Conservation (phyloP, 305 asterid species). For the Lippia alba region DNA sequence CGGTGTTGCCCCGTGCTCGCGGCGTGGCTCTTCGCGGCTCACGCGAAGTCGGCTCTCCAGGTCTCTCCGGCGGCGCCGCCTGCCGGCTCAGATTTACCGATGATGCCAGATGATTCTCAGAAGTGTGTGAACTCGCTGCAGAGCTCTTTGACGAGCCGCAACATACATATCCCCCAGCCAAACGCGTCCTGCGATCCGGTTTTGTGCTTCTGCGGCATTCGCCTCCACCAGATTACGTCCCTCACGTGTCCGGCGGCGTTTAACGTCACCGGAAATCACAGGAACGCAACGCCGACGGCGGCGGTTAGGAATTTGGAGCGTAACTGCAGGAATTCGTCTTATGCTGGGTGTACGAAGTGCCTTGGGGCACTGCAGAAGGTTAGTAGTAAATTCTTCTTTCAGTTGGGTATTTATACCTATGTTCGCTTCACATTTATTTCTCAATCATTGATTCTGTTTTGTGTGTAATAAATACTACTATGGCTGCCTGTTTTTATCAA, state of each 20-base stretch:
- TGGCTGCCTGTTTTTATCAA: neutral
- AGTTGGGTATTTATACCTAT: neutral
- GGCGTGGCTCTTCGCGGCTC: conserved; percentile 96
- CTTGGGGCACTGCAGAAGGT: conserved; percentile 95
- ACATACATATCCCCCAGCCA: conserved; percentile 74
- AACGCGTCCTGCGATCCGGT: conserved; percentile 90
- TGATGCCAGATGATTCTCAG: conserved; percentile 98
- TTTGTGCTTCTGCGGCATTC: conserved; percentile 91
- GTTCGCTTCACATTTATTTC: conserved; percentile 39
- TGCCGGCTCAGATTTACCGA: conserved; percentile 65
- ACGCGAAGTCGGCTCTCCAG: conserved; percentile 85
- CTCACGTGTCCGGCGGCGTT: conserved; percentile 85
- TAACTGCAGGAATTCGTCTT: conserved; percentile 75
- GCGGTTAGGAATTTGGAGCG: conserved; percentile 81
- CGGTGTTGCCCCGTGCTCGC: conserved; percentile 96
- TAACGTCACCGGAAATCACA: conserved; percentile 50
- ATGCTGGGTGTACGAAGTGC: conserved; percentile 87
- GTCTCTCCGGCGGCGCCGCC: conserved; percentile 53
- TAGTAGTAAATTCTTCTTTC: conserved; percentile 28
- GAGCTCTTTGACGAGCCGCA: conserved; percentile 59
- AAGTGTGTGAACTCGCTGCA: conserved; percentile 88
- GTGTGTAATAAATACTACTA: conserved; percentile 36
- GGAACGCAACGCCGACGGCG: conserved; percentile 80
- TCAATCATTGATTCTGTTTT: conserved; percentile 48
- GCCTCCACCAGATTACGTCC: conserved; percentile 86